Evolutionary conservation across 164 flowering plant genomes (phyloP).

Genomic region (Vitis labrusca): DNA sequence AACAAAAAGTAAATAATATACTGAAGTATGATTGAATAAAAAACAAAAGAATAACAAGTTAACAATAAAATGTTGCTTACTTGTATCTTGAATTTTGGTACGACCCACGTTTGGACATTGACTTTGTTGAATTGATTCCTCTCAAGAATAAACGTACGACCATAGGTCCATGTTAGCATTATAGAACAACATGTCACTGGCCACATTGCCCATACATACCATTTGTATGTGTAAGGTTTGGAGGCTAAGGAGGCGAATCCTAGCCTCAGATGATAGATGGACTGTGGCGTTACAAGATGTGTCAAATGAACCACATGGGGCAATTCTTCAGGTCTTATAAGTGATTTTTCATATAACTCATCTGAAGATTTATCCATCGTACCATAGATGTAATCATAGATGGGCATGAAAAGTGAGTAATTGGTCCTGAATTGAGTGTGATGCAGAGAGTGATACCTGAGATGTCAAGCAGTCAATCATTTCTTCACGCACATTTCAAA

Average conservation of each 20-base stretch:
- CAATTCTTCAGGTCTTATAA: constrained; percentile 33
- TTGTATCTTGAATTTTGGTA: constrained; percentile 62
- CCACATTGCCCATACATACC: constrained; percentile 68
- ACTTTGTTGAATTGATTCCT: constrained; percentile 47
- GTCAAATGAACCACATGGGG: constrained; percentile 70
- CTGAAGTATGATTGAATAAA: background rate
- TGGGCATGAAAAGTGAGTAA: constrained; percentile 54
- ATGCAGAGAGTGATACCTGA: constrained; percentile 56
- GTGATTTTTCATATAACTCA: constrained; percentile 38
- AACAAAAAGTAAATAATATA: background rate
- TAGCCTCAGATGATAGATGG: constrained; percentile 61
- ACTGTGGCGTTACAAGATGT: constrained; percentile 65
- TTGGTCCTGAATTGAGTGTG: constrained; percentile 58
- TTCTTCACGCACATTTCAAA: background rate
- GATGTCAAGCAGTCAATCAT: background rate
- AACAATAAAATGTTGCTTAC: constrained; percentile 26
- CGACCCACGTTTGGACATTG: constrained; percentile 66
- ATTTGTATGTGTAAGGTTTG: constrained; percentile 49
- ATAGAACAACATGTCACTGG: constrained; percentile 52
- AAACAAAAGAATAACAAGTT: no score
- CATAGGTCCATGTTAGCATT: constrained; percentile 47
- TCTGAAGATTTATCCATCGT: constrained; percentile 63
- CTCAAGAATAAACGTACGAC: constrained; percentile 53
- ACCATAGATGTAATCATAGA: constrained; percentile 55
- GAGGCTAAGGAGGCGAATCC: constrained; percentile 69